Evolutionary conservation across 495 filamentous ascomycete genomes (phyloP).

Genomic region (Xylaria bambusicola): DNA sequence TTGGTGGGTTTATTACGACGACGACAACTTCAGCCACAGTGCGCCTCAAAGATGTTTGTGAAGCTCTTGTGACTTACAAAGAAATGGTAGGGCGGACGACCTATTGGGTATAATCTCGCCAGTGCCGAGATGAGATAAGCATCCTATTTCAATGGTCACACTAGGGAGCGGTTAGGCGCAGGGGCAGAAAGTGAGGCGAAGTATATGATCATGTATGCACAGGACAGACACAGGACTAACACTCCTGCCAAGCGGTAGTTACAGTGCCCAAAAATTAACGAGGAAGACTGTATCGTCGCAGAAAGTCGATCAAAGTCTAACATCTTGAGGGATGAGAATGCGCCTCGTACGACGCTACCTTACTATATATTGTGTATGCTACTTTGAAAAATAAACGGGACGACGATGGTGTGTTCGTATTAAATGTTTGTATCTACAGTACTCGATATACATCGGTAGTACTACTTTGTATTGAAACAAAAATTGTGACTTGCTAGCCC

Average conservation of each 20-base stretch:
- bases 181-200: neutral
- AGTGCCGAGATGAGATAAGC: constrained; percentile 18
- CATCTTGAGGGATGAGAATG: too few relatives aligned
- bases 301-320: too few relatives aligned
- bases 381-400: neutral
- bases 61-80: constrained; percentile 2
- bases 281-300: too few relatives aligned
- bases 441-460: too few relatives aligned
- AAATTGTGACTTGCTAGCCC: neutral
- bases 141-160: constrained; percentile 9
- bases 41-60: neutral
- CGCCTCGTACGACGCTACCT: too few relatives aligned
- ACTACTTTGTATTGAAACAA: too few relatives aligned
- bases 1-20: too few relatives aligned
- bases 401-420: neutral
- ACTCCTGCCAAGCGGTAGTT: too few relatives aligned
- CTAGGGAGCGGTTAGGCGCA: constrained; percentile 1
- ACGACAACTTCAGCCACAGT: constrained; percentile 11
- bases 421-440: neutral
- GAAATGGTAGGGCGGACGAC: neutral
- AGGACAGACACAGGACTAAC: too few relatives aligned
- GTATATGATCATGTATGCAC: neutral
- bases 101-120: neutral
- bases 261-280: too few relatives aligned
- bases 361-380: neutral